These are phyloP conservation scores for Tympanopsis confertula DNA, from an alignment of 2,329 filamentous ascomycete genomes.

Conservation along the genomic window DNA sequence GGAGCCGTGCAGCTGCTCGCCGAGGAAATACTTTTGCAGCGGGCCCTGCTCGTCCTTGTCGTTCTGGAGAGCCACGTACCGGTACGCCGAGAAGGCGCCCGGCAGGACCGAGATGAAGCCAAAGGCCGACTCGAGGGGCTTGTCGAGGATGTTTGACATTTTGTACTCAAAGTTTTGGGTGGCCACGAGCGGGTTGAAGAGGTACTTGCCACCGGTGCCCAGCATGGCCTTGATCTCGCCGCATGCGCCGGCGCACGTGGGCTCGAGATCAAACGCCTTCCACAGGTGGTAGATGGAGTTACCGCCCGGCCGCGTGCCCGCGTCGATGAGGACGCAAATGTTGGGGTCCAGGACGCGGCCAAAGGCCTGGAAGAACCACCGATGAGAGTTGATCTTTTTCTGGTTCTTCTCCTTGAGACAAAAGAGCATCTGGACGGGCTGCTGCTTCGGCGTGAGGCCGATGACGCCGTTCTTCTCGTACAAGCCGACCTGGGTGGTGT, in stretches of 20 bases:
- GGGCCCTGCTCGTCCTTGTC: conserved; percentile 90
- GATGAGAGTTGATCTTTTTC: conserved; percentile 99
- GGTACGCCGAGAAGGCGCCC: conserved; percentile 93
- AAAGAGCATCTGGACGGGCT: conserved; percentile 92
- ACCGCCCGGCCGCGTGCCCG: conserved; percentile 84
- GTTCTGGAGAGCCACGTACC: conserved; percentile 87
- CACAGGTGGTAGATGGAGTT: conserved; percentile 96
- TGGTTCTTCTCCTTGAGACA: conserved; percentile 99
- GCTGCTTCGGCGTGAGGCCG: conserved; percentile 70
- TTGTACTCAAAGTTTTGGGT: conserved; percentile 99
- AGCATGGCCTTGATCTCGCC: conserved; percentile 99
- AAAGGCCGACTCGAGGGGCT: conserved; percentile 92
- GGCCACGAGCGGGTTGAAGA: conserved; percentile 86
- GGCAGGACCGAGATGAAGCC: conserved; percentile 95
- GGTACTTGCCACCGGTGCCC: conserved; percentile 68
- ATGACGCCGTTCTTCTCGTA: conserved; percentile 86
- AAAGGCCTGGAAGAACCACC: conserved; percentile 98
- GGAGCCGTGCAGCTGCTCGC: conserved; percentile 80
- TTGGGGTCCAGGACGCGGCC: conserved; percentile 86
- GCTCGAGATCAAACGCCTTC: conserved; percentile 96
- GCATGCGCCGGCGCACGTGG: conserved; percentile 93
- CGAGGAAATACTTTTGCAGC: conserved; percentile 90
- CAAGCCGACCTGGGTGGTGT: conserved; percentile 76
- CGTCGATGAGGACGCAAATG: conserved; percentile 91
- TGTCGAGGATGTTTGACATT: conserved; percentile 98